Evolutionary conservation across 225 moss, liverwort and hornwort species (phyloP), one percentile per base, ranked within the genome.

Genomic region (Bryoerythrophyllum caledonicum): DNA sequence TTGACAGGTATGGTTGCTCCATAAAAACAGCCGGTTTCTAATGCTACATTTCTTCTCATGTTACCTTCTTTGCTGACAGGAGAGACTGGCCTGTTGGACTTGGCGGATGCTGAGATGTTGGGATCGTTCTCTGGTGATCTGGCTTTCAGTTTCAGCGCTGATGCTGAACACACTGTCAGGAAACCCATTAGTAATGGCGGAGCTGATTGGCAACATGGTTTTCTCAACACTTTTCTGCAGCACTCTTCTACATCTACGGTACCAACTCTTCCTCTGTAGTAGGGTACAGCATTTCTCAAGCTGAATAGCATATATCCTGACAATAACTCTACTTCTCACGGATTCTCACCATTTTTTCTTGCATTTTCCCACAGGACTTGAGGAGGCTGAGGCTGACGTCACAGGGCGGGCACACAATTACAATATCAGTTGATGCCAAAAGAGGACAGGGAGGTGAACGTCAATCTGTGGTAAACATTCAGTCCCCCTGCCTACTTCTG

Each of bases 81-180:
- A 24, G 74, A 74, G 69, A 59, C 65, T 40, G 79, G 72, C 34
- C 44, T 52, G 58, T 57, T 76, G 55, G 60, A 82, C 72, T 68
- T 75, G 59, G 80, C 53, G 34, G 79, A 84, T 63, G 78, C 75
- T 70, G 78, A 74, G 24, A 62, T 80, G 48, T 76, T 86, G 19
- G 81, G 81, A 64, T 67, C 72, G 34, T 88, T 91, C 70, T 81
- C 79, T 71, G 86, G 83, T 58, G 81, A 78, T 59, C 44, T 91
- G 43, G 57, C 61, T 63, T 79, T 85, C 55, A 75, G 72, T 49
- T 72, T n/a, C 59, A 69, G 53, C 66, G 68, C 68, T 58, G 67
- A 66, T 68, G 69, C 44, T 6, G 49, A 70, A 34, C 62, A 49
- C 30, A 27, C 23, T 59, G 46, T 62, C 5, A 41, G 73, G 57